phyloP scores from a whole-genome alignment of 2,329 filamentous ascomycete species.

The Diaporthe helianthi region DNA sequence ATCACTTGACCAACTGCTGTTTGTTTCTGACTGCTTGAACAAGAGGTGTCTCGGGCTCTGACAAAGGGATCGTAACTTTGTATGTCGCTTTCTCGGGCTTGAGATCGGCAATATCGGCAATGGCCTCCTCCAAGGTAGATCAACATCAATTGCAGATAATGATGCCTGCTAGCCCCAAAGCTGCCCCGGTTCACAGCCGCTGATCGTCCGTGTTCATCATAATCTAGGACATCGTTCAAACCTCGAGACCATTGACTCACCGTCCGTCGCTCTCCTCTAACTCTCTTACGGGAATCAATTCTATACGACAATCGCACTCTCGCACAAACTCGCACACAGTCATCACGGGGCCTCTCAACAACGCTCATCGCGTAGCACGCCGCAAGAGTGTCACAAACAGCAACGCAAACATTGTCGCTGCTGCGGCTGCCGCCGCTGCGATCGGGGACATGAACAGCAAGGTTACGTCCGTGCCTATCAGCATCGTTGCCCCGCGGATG shows the following conservation, averaged over 20 bases:
- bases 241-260: conserved; percentile 72
- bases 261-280: conserved; percentile 66
- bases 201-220: conserved; percentile 46
- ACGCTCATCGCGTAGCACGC: conserved; percentile 85
- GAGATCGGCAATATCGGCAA: conserved; percentile 50
- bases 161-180: conserved; percentile 39
- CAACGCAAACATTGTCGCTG: conserved; percentile 74
- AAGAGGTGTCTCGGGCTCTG: conserved; percentile 11
- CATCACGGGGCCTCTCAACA: conserved; percentile 77
- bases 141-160: conserved; percentile 35
- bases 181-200: conserved; percentile 43
- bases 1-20: neutral
- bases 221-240: conserved; percentile 67
- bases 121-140: conserved; percentile 69
- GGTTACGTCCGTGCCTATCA: conserved; percentile 63
- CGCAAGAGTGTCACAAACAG: conserved; percentile 91
- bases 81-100: conserved; percentile 40
- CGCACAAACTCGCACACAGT: conserved; percentile 84
- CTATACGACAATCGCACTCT: conserved; percentile 67
- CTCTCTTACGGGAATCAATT: conserved; percentile 64
- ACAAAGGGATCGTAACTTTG: conserved; percentile 18
- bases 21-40: conserved; percentile 34
- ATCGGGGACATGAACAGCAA: conserved; percentile 47
- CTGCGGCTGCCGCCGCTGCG: conserved; percentile 69
- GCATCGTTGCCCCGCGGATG: conserved; percentile 67